Base-by-base conservation (phyloP, 2,329 filamentous ascomycete species). In the Mariannaea elegans region DNA sequence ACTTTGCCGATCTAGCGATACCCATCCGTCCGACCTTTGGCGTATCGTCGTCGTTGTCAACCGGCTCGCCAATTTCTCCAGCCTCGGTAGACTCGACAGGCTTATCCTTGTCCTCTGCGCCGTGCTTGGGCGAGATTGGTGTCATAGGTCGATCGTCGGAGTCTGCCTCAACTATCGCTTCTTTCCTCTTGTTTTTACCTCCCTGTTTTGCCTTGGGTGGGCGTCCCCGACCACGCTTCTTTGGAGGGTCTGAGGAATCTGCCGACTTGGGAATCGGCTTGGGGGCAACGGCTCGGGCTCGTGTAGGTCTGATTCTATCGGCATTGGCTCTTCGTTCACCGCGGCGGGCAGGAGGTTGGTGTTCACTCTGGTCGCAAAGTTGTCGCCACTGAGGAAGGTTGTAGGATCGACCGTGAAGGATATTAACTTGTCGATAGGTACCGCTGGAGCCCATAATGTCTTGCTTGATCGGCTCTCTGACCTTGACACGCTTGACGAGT, bases 381-480 rank as follows among this genome's bases (percentile, higher is more conserved):
- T 92, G 87, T 67, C 93, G 92, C 95, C 95, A 99, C 77, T 99
- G 94, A 1, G 94, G 94, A 4, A 99, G 82, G 69, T 97, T 99
- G 80, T 99, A 99, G 13, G 93, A 93, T 74, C 95, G 87, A 75
- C 96, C 93, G 78, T 97, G 96, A 71, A 98, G 89, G 60, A 99
- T 94, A 73, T 99, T 99, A 72, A 95, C 92, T 76, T 99, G 95
- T 32, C 94, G 94, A 75, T 97, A 99, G 56, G 92, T 96, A 56
- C 95, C 96, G 73, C 94, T 93, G 50, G 92, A 93, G 39, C 95
- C 95, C 83, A 96, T 94, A 71, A 99, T 99, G 71, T 99, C 95
- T 77, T 99, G 95, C 73, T 93, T 97, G 75, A 99, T 98, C 3
- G 95, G 95, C 66, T 99, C 96, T 77, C 94, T 94, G 72, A 99